Evolutionary conservation across 768 basidiomycete genomes (phyloP), one percentile per base, ranked within the genome.

Genomic region (Panellus pusillus): DNA sequence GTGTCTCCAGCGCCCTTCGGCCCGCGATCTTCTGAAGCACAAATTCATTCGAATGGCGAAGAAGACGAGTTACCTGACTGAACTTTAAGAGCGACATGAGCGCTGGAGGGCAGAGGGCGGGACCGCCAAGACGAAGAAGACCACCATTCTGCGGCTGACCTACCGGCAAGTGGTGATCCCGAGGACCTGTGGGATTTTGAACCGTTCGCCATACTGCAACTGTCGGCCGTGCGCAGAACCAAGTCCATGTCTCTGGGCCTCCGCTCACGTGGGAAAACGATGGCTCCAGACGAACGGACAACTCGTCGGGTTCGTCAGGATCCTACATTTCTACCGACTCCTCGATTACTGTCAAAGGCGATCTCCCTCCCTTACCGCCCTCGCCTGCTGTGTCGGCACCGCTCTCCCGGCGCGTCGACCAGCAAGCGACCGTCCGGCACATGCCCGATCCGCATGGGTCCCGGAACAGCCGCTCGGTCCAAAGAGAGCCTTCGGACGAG

Each of bases 141-240:
- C 52, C 76, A 80, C 53, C 78, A 83, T 27, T 71, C 72, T 20
- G 73, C 74, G 18, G 78, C 83, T 31, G 91, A 93, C 57, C 58
- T 79, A 44, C 75, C 77, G 44, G 68, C 72, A 12, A 75, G 75
- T 50, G 79, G 77, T 35, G 87, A 89, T 61, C 77, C 80, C 3
- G 91, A 91, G 47, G 93, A 95, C 59, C 73, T 98, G 31, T 98
- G 96, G 96, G 96, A 98, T 68, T 97, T 98, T 71, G 96, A 13
- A 98, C 96, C 8, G 88, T 98, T 42, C 89, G 91, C 52, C 87
- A 93, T 63, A 82, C 81, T 39, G 75, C 72, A 17, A 91, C 91
- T 14, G 77, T 91, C 42, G 90, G 90, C n/a, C 80, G 86, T 47
- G 69, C 83, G 19, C 70, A 74, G 39, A 81, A 78, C 61, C 79